These are phyloP conservation scores for Aphanocladium album DNA, from an alignment of 2,329 filamentous ascomycete genomes.

Conservation along the genomic window DNA sequence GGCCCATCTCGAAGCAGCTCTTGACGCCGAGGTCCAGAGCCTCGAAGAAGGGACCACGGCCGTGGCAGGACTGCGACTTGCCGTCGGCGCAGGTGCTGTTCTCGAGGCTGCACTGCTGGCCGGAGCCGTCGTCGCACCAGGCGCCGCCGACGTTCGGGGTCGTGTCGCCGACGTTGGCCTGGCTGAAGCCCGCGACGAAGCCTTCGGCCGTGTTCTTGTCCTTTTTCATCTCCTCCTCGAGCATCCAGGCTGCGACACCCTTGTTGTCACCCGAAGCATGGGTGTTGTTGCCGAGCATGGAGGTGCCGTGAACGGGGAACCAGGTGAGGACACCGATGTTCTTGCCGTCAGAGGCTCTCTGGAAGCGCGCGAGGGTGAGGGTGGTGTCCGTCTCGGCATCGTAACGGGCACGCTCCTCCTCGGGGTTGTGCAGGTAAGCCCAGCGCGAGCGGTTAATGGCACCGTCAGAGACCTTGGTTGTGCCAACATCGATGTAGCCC, in stretches of 20 bases:
- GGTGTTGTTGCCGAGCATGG: conserved; percentile 86
- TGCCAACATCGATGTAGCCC: conserved; percentile 67
- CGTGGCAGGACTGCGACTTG: conserved; percentile 66
- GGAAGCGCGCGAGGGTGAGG: conserved; percentile 75
- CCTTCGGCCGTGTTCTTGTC: conserved; percentile 52
- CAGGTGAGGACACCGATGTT: conserved; percentile 79
- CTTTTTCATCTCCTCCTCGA: conserved; percentile 64
- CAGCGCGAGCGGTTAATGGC: conserved; percentile 88
- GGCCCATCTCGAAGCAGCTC: conserved; percentile 72
- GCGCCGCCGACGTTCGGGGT: conserved; percentile 83
- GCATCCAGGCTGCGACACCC: conserved; percentile 79
- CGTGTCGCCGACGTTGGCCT: conserved; percentile 87
- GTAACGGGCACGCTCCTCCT: conserved; percentile 68
- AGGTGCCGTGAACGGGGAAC: conserved; percentile 91
- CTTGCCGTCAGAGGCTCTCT: conserved; percentile 67
- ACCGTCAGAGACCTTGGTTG: conserved; percentile 64
- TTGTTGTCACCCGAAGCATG: conserved; percentile 94
- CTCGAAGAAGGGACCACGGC: conserved; percentile 64
- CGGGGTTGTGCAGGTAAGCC: conserved; percentile 82
- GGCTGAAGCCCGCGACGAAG: conserved; percentile 89
- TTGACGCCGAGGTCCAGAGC: conserved; percentile 65
- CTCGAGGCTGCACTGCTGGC: conserved; percentile 64
- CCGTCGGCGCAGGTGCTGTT: conserved; percentile 79
- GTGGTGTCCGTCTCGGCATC: conserved; percentile 46
- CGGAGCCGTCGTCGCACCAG: conserved; percentile 82